These are phyloP conservation scores for Phytopythium mirpurense DNA, from an alignment of 352 stramenopile genomes.

Conservation along the genomic window DNA sequence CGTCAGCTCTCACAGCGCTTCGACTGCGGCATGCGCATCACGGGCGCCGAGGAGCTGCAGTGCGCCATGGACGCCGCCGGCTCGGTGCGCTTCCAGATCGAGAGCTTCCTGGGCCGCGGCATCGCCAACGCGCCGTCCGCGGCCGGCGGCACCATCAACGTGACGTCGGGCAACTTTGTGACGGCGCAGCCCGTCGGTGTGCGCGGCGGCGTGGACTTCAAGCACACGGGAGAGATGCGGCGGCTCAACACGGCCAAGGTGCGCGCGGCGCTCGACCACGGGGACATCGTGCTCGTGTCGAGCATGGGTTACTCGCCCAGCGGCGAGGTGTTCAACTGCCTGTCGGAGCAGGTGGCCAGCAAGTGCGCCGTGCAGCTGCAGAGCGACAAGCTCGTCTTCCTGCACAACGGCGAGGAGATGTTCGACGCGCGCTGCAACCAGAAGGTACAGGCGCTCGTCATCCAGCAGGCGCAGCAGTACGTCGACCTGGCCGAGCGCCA, in stretches of 20 bases:
- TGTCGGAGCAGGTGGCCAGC: slow-evolving; percentile 86
- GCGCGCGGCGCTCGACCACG: slow-evolving; percentile 85
- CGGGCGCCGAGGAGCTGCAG: slow-evolving; percentile 86
- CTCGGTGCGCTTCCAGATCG: slow-evolving; percentile 86
- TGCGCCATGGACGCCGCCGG: slow-evolving; percentile 94
- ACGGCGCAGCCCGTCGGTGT: slow-evolving; percentile 89
- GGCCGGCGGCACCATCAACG: slow-evolving; percentile 80
- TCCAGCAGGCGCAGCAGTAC: slow-evolving; percentile 82
- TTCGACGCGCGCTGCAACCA: slow-evolving; percentile 79
- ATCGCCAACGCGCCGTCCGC: slow-evolving; percentile 80
- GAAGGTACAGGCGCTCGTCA: slow-evolving; percentile 70
- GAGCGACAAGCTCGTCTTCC: slow-evolving; percentile 87
- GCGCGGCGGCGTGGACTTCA: slow-evolving; percentile 83
- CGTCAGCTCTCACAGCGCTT: slow-evolving; percentile 67
- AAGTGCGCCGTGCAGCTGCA: slow-evolving; percentile 81
- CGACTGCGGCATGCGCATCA: slow-evolving; percentile 87
- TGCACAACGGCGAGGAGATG: slow-evolving; percentile 87
- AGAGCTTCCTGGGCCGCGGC: slow-evolving; percentile 76
- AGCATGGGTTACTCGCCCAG: slow-evolving; percentile 94
- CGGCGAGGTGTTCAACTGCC: slow-evolving; percentile 91
- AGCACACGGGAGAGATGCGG: slow-evolving; percentile 92
- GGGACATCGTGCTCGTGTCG: slow-evolving; percentile 96
- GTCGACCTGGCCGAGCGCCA: slow-evolving; percentile 54
- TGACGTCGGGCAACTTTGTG: slow-evolving; percentile 97
- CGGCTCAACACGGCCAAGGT: slow-evolving; percentile 92